Conservation (phyloP, 352 stramenopile species). For the Phytophthora brassicae region DNA sequence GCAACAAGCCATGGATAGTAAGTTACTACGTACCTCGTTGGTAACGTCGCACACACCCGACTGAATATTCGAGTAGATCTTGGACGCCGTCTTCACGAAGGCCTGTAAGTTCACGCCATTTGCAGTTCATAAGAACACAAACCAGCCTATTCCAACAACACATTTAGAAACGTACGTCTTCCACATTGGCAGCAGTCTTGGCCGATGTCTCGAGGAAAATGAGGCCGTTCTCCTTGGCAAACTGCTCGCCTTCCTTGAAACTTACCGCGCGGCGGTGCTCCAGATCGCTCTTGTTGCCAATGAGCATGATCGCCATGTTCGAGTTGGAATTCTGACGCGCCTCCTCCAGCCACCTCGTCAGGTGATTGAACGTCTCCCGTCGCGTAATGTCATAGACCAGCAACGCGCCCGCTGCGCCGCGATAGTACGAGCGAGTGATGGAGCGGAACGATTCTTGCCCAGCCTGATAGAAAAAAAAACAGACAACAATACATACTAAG, state of each 20-base stretch:
- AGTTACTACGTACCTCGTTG: slow-evolving; percentile 77
- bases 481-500: not conserved
- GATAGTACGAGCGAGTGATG: slow-evolving; percentile 99
- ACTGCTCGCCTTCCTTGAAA: slow-evolving; percentile 97
- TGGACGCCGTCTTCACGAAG: slow-evolving; percentile 95
- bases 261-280: slow-evolving; percentile 95
- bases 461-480: slow-evolving; percentile 57
- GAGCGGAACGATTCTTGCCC: slow-evolving; percentile 99
- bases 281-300: slow-evolving; percentile 98
- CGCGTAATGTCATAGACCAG: slow-evolving; percentile 99
- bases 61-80: slow-evolving; percentile 97
- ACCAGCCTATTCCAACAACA: not conserved
- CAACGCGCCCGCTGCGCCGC: slow-evolving; percentile 95
- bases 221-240: slow-evolving; percentile 99
- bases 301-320: slow-evolving; percentile 99
- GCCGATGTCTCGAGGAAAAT: slow-evolving; percentile 99
- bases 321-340: slow-evolving; percentile 97
- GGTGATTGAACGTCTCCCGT: slow-evolving; percentile 99
- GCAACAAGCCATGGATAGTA: not conserved
- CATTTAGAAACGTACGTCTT: slow-evolving; percentile 96
- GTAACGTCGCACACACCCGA: slow-evolving; percentile 93
- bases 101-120: slow-evolving; percentile 46
- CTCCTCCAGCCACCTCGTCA: slow-evolving; percentile 98
- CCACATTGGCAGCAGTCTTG: slow-evolving; percentile 99
- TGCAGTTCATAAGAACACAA: not conserved